phyloP scores from a whole-genome alignment of 495 filamentous ascomycete genomes.

The Aspergillus carlsbadensis region DNA sequence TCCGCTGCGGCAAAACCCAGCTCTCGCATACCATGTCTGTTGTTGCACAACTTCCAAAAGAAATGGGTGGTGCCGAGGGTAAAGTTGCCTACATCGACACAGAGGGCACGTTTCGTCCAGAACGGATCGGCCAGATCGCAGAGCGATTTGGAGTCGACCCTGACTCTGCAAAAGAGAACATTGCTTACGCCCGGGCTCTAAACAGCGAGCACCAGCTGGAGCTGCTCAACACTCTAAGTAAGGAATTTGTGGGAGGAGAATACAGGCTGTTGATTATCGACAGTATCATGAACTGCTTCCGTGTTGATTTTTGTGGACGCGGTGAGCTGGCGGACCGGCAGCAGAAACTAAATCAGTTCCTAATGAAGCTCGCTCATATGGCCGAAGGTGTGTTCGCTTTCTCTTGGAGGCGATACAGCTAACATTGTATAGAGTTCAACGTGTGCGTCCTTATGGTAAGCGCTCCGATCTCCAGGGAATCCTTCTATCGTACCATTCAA shows the following conservation, averaged over 20 bases:
- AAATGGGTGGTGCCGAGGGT: conserved; percentile 71
- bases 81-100: conserved; percentile 83
- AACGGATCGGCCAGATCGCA: conserved; percentile 69
- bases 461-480: too few relatives aligned
- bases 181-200: conserved; percentile 66
- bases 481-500: too few relatives aligned
- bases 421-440: conserved; percentile 61
- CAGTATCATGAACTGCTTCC: conserved; percentile 77
- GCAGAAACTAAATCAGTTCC: conserved; percentile 71
- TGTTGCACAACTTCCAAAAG: conserved; percentile 56
- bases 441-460: conserved; percentile 70
- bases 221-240: conserved; percentile 63
- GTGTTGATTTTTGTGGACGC: conserved; percentile 72
- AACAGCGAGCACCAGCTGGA: conserved; percentile 79
- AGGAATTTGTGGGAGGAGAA: conserved; percentile 64
- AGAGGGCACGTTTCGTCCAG: conserved; percentile 76
- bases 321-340: conserved; percentile 76
- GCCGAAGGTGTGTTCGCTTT: conserved; percentile 55
- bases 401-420: not conserved
- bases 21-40: conserved; percentile 69
- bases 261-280: conserved; percentile 76
- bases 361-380: conserved; percentile 69
- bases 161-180: conserved; percentile 69
- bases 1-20: conserved; percentile 77
- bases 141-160: conserved; percentile 72